Evolutionary conservation across 257 asterid species (phyloP), one percentile per base, ranked within the genome.

Genomic region (Solanum sejunctum): DNA sequence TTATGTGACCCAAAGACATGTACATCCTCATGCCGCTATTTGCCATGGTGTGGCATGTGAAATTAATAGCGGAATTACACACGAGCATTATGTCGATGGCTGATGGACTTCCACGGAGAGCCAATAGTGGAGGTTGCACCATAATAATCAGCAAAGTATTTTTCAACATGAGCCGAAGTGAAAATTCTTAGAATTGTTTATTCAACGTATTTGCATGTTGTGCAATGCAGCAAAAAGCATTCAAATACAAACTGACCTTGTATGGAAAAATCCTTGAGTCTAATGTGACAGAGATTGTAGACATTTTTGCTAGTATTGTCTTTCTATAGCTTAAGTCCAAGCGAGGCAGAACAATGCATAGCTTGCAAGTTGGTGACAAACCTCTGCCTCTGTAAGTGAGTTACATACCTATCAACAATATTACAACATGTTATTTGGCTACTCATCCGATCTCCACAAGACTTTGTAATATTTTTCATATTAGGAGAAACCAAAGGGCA

Each of bases 341-440:
- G 95, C 16, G 93, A 93, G 43, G 98, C 91, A 36, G 99, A 98
- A 89, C 99, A 97, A 86, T 97, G 93, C 84, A 95, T 85, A 83
- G 98, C 99, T 88, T 97, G 99, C 92, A 97, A 91, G 92, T 97
- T 97, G 49, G 99, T 97, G 87, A 95, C 93, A 57, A 97, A 94
- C 89, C 96, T 94, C 91, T 97, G 99, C 87, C 93, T 92, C 89
- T 97, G 99, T 90, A 97, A 89, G 94, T 91, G 98, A 71, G 98
- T 89, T 47, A 97, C 93, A 21, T 92, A 95, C 84, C 89, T 92
- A 86, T 92, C 97, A 55, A 97, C 71, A 1, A 97, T 91, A 58
- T 87, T 82, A 88, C 99, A 97, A 87, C 99, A 97, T 66, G 73
- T 91, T 32, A 90, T 89, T 64, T 89, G 91, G 86, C 93, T 94